A percentile compares a stretch with the other conserved stretches of the same genome.
phyloP scores from a whole-genome alignment of 2,329 filamentous ascomycete genomes.

The Calonectria pauciramosa region DNA sequence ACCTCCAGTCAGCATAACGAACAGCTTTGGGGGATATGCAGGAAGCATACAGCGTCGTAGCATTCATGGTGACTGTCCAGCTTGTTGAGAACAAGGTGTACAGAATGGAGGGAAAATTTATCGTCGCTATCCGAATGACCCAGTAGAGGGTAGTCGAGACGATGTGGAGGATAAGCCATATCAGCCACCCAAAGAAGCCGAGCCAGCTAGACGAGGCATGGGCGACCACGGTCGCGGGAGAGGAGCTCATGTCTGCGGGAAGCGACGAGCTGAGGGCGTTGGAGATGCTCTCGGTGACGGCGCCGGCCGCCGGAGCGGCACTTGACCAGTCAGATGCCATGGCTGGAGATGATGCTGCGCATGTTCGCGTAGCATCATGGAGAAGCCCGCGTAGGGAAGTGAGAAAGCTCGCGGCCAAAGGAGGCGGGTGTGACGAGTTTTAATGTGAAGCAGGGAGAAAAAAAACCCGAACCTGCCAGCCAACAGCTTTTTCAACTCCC shows the following conservation, averaged over 20 bases:
- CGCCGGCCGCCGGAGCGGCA: constrained; percentile 51
- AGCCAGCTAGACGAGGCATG: constrained; percentile 67
- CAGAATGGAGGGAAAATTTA: constrained; percentile 89
- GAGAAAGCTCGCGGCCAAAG: constrained; percentile 27
- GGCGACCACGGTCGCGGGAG: constrained; percentile 50
- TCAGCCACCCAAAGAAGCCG: constrained; percentile 67
- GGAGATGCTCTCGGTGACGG: constrained; percentile 51
- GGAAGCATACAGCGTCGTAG: constrained; percentile 84
- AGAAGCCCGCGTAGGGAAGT: constrained; percentile 37
- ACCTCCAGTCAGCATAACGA: constrained; percentile 27
- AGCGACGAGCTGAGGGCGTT: constrained; percentile 50
- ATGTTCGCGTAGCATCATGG: constrained; percentile 54
- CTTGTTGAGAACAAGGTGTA: constrained; percentile 93
- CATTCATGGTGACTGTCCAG: constrained; percentile 98
- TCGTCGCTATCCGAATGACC: constrained; percentile 86
- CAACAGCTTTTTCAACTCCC: constrained; percentile 33
- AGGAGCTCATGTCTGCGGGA: constrained; percentile 56
- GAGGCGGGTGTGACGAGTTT: constrained; percentile 24
- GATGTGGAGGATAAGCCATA: constrained; percentile 68
- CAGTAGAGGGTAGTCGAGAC: constrained; percentile 78
- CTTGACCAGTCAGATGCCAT: constrained; percentile 59
- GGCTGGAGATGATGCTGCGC: constrained; percentile 49
- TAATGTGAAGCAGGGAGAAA: constrained; percentile 43
- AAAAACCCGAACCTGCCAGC: constrained; percentile 30
- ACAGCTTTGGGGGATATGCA: constrained; percentile 10